Conservation (phyloP, 805 yeast genomes). For the Pichia phayaonensis region DNA sequence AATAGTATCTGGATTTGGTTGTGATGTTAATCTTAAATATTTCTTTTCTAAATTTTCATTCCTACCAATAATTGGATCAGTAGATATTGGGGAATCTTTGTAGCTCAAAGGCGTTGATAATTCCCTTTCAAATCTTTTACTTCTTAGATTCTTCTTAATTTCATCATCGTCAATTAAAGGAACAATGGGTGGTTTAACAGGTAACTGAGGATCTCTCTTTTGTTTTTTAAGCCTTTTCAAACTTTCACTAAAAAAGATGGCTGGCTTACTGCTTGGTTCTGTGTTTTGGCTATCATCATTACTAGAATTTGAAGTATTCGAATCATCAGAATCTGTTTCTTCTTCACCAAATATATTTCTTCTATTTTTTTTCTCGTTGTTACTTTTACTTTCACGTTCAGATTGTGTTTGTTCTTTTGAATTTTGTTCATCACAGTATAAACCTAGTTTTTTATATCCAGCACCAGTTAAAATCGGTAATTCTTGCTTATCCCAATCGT, state of each 20-base stretch:
- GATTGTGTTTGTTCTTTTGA: neutral
- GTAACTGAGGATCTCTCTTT: neutral
- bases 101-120: slow-evolving; percentile 13
- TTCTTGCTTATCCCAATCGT: slow-evolving; percentile 46
- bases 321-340: slow-evolving; percentile 11
- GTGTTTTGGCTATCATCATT: neutral
- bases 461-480: slow-evolving; percentile 35
- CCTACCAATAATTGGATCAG: slow-evolving; percentile 46
- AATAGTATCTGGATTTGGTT: slow-evolving; percentile 78
- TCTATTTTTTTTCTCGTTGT: neutral
- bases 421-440: slow-evolving; percentile 14
- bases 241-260: slow-evolving; percentile 1
- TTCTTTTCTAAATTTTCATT: slow-evolving; percentile 63
- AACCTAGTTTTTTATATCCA: slow-evolving; percentile 12
- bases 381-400: neutral
- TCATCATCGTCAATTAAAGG: neutral
- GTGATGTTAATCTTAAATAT: slow-evolving; percentile 81
- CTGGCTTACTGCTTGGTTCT: neutral
- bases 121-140: slow-evolving; percentile 41
- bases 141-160: slow-evolving; percentile 22
- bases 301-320: neutral
- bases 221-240: slow-evolving; percentile 6
- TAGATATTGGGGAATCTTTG: slow-evolving; percentile 3
- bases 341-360: slow-evolving; percentile 16
- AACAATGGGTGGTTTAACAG: neutral